Evolutionary conservation across 306 rosid genomes (phyloP).

Genomic region (Prunus fruticosa): DNA sequence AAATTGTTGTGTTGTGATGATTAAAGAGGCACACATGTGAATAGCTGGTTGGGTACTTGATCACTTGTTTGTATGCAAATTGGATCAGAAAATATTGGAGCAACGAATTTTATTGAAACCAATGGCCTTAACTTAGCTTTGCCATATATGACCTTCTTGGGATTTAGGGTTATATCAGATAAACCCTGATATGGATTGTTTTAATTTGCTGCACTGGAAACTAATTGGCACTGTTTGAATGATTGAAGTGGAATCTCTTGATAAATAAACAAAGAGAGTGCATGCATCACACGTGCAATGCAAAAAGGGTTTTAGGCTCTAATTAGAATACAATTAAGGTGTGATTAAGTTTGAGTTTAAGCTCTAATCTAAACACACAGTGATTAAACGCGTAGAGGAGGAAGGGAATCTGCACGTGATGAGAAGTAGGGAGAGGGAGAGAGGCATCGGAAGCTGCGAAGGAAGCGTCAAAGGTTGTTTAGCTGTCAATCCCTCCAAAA

Average conservation of each 20-base stretch:
- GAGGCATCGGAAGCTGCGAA: slow-evolving; percentile 49
- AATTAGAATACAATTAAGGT: not conserved
- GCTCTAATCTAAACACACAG: too few species aligned
- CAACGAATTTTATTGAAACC: not conserved
- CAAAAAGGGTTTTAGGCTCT: not conserved
- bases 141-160: too few species aligned
- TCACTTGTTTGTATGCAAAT: slow-evolving; percentile 34
- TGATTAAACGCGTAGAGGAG: not conserved
- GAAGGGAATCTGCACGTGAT: slow-evolving; percentile 63
- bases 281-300: too few species aligned
- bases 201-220: too few species aligned
- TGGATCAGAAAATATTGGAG: slow-evolving; percentile 30
- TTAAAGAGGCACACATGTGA: slow-evolving; percentile 62
- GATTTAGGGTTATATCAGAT: too few species aligned
- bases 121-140: too few species aligned
- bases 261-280: too few species aligned
- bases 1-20: slow-evolving; percentile 52
- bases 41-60: slow-evolving; percentile 37
- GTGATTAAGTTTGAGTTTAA: not conserved
- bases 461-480: slow-evolving; percentile 65
- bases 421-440: slow-evolving; percentile 8
- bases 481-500: slow-evolving; percentile 85
- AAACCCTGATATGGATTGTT: too few species aligned
- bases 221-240: too few species aligned
- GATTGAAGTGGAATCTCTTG: too few species aligned